phyloP scores from a whole-genome alignment of 257 asterid species.

The Capsicum baccatum region DNA sequence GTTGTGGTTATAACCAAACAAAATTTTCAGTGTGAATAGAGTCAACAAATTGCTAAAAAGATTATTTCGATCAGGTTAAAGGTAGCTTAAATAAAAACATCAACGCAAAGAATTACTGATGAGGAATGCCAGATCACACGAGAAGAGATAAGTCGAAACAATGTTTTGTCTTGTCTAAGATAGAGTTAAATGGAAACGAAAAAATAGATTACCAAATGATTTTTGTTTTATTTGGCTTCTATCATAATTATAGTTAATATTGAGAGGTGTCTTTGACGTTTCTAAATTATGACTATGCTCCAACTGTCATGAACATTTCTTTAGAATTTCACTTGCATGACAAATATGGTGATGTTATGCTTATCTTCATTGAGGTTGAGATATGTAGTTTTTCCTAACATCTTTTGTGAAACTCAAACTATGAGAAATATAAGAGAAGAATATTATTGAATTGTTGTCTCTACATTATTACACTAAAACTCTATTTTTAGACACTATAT shows the following conservation, averaged over 20 bases:
- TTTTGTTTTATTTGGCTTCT: constrained; percentile 17
- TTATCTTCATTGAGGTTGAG: background rate
- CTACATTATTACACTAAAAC: no score
- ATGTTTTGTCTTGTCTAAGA: constrained; percentile 14
- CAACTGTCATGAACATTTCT: background rate
- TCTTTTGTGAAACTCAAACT: constrained; percentile 21
- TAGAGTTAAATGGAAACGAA: constrained; percentile 1
- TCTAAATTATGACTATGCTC: constrained; percentile 11
- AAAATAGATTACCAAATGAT: constrained; percentile 13
- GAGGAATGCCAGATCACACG: background rate
- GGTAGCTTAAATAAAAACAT: constrained; percentile 15
- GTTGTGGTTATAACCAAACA: background rate
- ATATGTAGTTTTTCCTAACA: background rate
- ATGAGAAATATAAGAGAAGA: no score
- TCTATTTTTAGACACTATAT: no score
- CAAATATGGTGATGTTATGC: constrained; percentile 24
- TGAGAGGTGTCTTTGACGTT: background rate
- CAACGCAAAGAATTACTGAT: background rate
- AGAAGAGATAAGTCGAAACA: background rate
- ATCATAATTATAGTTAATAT: background rate
- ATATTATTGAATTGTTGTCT: no score
- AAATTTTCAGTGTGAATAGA: constrained; percentile 14
- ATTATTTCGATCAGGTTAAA: background rate
- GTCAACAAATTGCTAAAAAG: background rate
- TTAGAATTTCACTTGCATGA: background rate